phyloP scores from a whole-genome alignment of 495 filamentous ascomycete species.

The Jackrogersella minutella region DNA sequence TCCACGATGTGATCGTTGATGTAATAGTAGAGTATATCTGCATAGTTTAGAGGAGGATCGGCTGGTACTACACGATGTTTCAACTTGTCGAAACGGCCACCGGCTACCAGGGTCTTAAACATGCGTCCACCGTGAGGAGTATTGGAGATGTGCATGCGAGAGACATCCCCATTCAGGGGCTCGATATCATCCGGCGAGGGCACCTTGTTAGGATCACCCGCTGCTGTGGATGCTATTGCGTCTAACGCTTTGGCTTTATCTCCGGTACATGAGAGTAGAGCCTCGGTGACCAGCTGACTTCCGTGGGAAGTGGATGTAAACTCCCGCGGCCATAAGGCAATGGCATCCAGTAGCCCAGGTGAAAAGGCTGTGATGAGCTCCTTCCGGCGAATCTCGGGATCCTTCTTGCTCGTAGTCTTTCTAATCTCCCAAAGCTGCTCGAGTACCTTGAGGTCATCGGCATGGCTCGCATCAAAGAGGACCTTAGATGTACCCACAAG shows the following conservation, averaged over 20 bases:
- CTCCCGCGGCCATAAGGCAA: conserved; percentile 69
- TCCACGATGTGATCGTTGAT: conserved; percentile 76
- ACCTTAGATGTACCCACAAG: conserved; percentile 76
- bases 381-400: conserved; percentile 72
- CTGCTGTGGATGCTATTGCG: conserved; percentile 74
- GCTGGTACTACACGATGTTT: conserved; percentile 71
- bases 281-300: conserved; percentile 84
- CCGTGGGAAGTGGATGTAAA: conserved; percentile 80
- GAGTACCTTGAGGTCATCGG: conserved; percentile 69
- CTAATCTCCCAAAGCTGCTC: conserved; percentile 78
- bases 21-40: conserved; percentile 75
- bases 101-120: conserved; percentile 87
- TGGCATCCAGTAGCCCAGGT: conserved; percentile 71
- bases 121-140: conserved; percentile 78
- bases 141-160: conserved; percentile 61
- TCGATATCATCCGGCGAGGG: conserved; percentile 48
- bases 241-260: conserved; percentile 74
- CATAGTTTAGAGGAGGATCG: conserved; percentile 82
- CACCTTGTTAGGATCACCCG: conserved; percentile 63
- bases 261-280: conserved; percentile 76
- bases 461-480: conserved; percentile 67
- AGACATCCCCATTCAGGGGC: too few relatives aligned
- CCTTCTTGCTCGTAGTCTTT: conserved; percentile 88
- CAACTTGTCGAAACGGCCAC: conserved; percentile 79
- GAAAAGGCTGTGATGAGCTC: conserved; percentile 78